Percentiles rank a stretch among this genome's conserved stretches.
phyloP scores from a whole-genome alignment of 2,329 filamentous ascomycete species.

The Magnaporthales sp. region DNA sequence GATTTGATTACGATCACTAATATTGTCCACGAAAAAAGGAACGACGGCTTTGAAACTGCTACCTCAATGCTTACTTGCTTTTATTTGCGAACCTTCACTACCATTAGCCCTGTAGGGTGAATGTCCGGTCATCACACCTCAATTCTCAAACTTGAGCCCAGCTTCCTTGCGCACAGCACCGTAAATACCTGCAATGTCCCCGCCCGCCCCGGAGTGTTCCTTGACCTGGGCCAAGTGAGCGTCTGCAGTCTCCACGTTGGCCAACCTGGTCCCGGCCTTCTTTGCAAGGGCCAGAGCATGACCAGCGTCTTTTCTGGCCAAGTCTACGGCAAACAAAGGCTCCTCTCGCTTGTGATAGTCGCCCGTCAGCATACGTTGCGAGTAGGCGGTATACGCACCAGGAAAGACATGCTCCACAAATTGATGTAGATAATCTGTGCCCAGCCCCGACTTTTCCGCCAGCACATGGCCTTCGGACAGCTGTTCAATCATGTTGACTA shows the following conservation, averaged over 20 bases:
- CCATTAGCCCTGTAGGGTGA: not conserved
- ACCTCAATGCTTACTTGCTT: not conserved
- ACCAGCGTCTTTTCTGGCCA: conserved; percentile 73
- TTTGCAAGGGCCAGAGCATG: conserved; percentile 65
- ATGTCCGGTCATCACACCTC: conserved; percentile 18
- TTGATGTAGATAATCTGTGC: conserved; percentile 57
- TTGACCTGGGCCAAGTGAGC: conserved; percentile 61
- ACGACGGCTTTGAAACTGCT: not conserved
- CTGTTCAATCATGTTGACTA: conserved; percentile 74
- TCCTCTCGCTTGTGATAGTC: conserved; percentile 69
- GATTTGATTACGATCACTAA: not conserved
- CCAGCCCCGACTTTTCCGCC: conserved; percentile 74
- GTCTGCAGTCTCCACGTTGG: conserved; percentile 58
- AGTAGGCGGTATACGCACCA: conserved; percentile 67
- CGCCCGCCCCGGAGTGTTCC: conserved; percentile 55
- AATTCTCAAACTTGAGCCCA: conserved; percentile 68
- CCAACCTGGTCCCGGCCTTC: conserved; percentile 51
- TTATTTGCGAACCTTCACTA: not conserved
- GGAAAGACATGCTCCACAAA: conserved; percentile 69
- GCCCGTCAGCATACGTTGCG: conserved; percentile 62
- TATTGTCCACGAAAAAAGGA: not conserved
- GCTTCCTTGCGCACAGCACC: conserved; percentile 67
- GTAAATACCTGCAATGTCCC: conserved; percentile 78
- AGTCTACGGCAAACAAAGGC: conserved; percentile 74
- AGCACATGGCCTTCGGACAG: conserved; percentile 70